phyloP scores from a whole-genome alignment of 495 filamentous ascomycete genomes.

The Aspergillus incahuasiensis region DNA sequence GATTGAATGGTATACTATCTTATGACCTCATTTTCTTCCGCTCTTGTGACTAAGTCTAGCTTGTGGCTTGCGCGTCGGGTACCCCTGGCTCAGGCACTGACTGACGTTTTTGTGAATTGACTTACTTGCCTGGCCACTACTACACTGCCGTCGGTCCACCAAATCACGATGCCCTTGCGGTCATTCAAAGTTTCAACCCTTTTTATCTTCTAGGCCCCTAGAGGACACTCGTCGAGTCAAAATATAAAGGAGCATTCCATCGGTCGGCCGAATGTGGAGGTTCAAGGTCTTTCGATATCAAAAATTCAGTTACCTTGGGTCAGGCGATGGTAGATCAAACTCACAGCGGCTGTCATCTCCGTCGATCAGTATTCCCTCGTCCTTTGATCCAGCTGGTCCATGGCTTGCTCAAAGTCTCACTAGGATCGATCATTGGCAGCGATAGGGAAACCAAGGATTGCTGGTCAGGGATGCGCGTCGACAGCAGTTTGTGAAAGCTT shows the following conservation, averaged over 20 bases:
- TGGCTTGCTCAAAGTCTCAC: too few species aligned
- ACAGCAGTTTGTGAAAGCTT: too few species aligned
- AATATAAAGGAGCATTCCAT: background rate
- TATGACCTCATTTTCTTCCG: background rate
- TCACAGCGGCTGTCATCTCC: background rate
- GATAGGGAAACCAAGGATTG: too few species aligned
- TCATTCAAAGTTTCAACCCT: background rate
- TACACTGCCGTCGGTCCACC: background rate
- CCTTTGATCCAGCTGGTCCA: too few species aligned
- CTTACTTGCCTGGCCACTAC: background rate
- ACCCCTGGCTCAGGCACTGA: background rate
- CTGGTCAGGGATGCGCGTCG: too few species aligned
- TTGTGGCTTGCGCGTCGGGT: background rate
- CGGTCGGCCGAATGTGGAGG: background rate
- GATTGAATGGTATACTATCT: slow-evolving; percentile 4
- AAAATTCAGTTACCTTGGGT: background rate
- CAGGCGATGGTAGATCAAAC: background rate
- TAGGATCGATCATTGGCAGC: too few species aligned
- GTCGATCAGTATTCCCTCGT: background rate
- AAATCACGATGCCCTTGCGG: background rate
- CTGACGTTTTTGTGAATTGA: too few species aligned
- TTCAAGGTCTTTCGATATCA: too few species aligned
- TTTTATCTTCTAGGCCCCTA: background rate
- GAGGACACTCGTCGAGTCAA: background rate
- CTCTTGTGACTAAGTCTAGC: background rate